Percentiles rank a stretch among this genome's conserved stretches.
Evolutionary conservation across 179 eudicot species (phyloP).

Genomic region (Camellia oleifera): DNA sequence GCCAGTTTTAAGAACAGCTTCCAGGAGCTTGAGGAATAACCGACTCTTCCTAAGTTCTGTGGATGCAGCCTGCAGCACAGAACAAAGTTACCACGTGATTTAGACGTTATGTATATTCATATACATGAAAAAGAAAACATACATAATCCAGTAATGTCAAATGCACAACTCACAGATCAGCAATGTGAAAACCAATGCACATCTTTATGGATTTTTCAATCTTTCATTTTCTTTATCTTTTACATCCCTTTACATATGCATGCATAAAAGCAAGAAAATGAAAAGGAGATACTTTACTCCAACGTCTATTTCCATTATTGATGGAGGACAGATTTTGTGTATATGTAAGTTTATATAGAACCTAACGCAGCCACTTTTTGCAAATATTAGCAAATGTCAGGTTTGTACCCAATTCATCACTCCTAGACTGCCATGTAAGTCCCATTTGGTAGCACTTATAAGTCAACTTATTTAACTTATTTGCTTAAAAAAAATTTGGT

Average conservation of each 20-base stretch:
- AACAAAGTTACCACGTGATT: neutral
- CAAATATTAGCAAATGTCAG: no score
- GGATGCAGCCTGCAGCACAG: constrained; percentile 61
- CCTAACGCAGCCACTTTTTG: no score
- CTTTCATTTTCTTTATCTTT: neutral
- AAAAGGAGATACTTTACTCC: neutral
- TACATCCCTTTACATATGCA: neutral
- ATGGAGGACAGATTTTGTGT: neutral
- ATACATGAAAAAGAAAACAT: neutral
- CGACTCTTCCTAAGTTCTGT: constrained; percentile 64
- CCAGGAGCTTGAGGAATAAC: constrained; percentile 76
- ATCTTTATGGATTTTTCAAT: neutral
- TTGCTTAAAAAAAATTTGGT: no score
- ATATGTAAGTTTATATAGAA: neutral
- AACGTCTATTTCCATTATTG: neutral
- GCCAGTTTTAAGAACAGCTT: constrained; percentile 89
- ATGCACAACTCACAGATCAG: neutral
- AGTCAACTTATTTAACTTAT: no score
- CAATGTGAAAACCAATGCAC: neutral
- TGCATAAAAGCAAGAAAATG: neutral
- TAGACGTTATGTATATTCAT: neutral
- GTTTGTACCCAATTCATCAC: no score
- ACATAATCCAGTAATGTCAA: neutral
- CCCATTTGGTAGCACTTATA: no score
- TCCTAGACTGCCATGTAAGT: no score